Base-by-base conservation (phyloP, 2,329 filamentous ascomycete genomes). In the Lachnellula suecica region DNA sequence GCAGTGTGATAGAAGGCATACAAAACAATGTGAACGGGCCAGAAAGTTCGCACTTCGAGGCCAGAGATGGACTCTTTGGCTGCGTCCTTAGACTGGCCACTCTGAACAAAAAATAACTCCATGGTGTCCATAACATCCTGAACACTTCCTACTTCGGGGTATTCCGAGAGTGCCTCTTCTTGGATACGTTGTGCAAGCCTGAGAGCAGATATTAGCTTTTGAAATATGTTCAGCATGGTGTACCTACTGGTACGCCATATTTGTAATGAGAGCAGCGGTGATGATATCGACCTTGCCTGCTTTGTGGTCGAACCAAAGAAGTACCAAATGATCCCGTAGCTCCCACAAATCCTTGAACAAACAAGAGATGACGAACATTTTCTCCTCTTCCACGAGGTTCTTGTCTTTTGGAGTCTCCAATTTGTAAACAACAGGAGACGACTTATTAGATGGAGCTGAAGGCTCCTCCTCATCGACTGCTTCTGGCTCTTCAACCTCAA, bases 401-500 rank as follows among this genome's bases (percentile, higher is more conserved):
- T 49, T 41, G 15, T 19, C 20, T 1, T 43, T 13, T 13, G 35
- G 35, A 10, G 4, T 35, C 23, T 50, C 41, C 4, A 44, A 13
- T 34, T 50, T 35, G 8, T 47, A 45, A 1, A 42, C 17, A 15
- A 42, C 10, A 25, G n/a, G 4, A 4, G 17, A n/a, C 4, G 10
- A 4, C 10, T 34, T 6, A 7, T 8, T 10, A 13, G 34, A 15
- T 3, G 22, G 2, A 9, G 20, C 25, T 0, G 34, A 19, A 6
- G 35, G 25, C 2, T 15, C 8, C 7, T 23, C 10, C 9, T 25
- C 25, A 9, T 51, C 27, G n/a, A n/a, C n/a, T n/a, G n/a, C n/a
- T 19, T 24, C 4, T n/a, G 52, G 47, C 11, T 57, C 54, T 25
- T 57, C 52, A 4, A 59, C 45, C n/a, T 55, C 52, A 9, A 59